Base-by-base conservation (phyloP, 1,284 basidiomycete genomes). In the Ustilago loliicola region DNA sequence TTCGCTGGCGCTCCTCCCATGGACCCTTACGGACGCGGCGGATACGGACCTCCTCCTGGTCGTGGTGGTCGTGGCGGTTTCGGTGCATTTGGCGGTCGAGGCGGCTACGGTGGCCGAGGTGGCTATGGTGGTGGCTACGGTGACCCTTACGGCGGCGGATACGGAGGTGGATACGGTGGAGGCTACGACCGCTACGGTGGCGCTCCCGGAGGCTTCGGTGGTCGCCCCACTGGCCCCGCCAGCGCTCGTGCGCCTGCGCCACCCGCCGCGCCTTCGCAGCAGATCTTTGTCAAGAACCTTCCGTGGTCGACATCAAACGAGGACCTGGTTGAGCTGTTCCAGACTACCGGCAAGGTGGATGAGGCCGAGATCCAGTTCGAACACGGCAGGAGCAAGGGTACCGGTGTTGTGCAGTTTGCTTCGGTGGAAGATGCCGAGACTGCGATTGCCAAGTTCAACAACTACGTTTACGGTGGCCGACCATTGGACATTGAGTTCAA, bases 301-400 rank as follows among this genome's bases (percentile, higher is more conserved):
- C 96, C 96, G 0, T 98, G 95, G 95, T 98, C 95, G 19, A 99
- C 96, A 38, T 94, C 95, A n/a, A 97, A 98, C 87, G 96, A 98
- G 85, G 96, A 99, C 86, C 89, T 99, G 32, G 96, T 98, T 27
- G 96, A 99, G 88, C 88, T 99, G 34, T 99, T 99, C 84, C 96
- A 98, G 88, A 99, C 96, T 34, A 97, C 95, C 1, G 96, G 96
- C 11, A 92, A 92, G 77, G 96, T 99, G 36, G 93, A 95, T 81
- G 88, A 95, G 52, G 96, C 96, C 11, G 96, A 98, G 87, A 95
- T 98, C 79, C 87, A 98, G 57, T 94, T 93, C 81, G 96, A 98
- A 74, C 93, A 93, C 32, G 91, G 92, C 9, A 91, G 96, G 65
- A 94, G 93, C 56, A 96, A 96, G 86, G 96, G 96, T 25, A 92